Conservation (phyloP, 169 alveolate species). For the Plasmodium gallinaceum region DNA sequence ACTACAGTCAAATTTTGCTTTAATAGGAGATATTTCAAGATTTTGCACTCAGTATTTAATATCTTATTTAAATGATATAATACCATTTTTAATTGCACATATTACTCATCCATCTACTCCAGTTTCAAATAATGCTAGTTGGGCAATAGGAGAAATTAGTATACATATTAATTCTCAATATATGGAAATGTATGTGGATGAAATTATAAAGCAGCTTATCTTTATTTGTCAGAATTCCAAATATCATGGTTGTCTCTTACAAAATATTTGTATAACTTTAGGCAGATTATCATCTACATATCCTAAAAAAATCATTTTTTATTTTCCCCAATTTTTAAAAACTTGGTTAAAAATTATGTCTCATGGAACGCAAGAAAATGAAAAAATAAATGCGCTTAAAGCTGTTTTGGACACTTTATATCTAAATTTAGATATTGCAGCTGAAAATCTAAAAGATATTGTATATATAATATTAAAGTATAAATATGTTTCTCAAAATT, state of each 20-base stretch:
- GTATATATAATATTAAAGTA: conserved; percentile 58
- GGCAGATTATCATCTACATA: conserved; percentile 78
- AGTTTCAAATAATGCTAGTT: conserved; percentile 89
- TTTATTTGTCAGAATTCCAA: conserved; percentile 75
- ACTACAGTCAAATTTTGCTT: conserved; percentile 74
- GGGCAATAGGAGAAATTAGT: conserved; percentile 91
- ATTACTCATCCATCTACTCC: conserved; percentile 80
- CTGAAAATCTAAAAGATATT: conserved; percentile 66
- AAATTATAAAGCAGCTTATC: conserved; percentile 79
- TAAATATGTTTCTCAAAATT: conserved; percentile 64
- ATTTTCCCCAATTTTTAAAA: conserved; percentile 76
- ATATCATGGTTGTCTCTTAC: conserved; percentile 80
- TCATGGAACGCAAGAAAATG: conserved; percentile 76
- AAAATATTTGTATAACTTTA: conserved; percentile 87
- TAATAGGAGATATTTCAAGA: conserved; percentile 78
- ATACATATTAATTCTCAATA: conserved; percentile 78
- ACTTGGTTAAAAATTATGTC: conserved; percentile 77
- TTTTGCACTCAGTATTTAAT: conserved; percentile 70
- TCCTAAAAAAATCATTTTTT: conserved; percentile 70
- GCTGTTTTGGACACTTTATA: conserved; percentile 67
- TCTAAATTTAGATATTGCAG: conserved; percentile 69
- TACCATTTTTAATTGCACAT: conserved; percentile 77
- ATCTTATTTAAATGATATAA: conserved; percentile 65
- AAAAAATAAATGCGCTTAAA: conserved; percentile 63
- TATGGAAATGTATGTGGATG: conserved; percentile 83